phyloP scores from a whole-genome alignment of 768 basidiomycete genomes.

The Lentinula sp. region DNA sequence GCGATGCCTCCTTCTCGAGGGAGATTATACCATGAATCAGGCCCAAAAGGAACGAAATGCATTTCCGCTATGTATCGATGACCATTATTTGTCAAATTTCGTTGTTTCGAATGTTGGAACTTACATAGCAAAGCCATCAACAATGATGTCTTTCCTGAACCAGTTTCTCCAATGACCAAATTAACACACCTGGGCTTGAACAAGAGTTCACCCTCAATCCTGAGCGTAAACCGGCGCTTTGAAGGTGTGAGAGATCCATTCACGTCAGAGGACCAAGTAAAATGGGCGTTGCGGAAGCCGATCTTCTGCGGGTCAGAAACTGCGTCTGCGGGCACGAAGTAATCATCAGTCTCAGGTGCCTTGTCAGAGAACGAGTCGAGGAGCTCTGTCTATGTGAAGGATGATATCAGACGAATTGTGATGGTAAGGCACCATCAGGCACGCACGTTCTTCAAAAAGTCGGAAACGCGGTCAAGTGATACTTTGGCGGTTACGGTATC shows the following conservation, averaged over 20 bases:
- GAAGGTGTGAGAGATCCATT: slow-evolving; percentile 33
- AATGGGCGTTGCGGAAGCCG: slow-evolving; percentile 49
- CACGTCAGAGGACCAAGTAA: slow-evolving; percentile 45
- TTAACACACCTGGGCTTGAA: slow-evolving; percentile 53
- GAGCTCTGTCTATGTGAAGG: slow-evolving; percentile 35
- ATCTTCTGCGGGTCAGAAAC: slow-evolving; percentile 24
- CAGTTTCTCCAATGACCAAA: slow-evolving; percentile 54
- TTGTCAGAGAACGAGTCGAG: slow-evolving; percentile 33
- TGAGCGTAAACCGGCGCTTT: slow-evolving; percentile 42
- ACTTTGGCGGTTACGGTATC: slow-evolving; percentile 42
- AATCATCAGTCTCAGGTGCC: slow-evolving; percentile 7
- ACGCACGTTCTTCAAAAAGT: slow-evolving; percentile 33
- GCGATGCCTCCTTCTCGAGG: slow-evolving; percentile 67
- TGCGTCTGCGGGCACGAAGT: slow-evolving; percentile 9
- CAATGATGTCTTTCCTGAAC: slow-evolving; percentile 58
- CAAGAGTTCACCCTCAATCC: slow-evolving; percentile 44
- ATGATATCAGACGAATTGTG: not conserved
- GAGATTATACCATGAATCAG: slow-evolving; percentile 62
- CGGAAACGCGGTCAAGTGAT: slow-evolving; percentile 49
- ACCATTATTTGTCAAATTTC: not conserved
- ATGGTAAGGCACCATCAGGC: not conserved
- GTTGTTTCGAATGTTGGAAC: not conserved
- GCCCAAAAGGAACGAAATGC: slow-evolving; percentile 48
- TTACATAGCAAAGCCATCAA: slow-evolving; percentile 55
- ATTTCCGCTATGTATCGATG: slow-evolving; percentile 42